These are phyloP conservation scores for Pseudoscleropodium purum DNA, from an alignment of 225 moss, liverwort and hornwort genomes.

Conservation along the genomic window DNA sequence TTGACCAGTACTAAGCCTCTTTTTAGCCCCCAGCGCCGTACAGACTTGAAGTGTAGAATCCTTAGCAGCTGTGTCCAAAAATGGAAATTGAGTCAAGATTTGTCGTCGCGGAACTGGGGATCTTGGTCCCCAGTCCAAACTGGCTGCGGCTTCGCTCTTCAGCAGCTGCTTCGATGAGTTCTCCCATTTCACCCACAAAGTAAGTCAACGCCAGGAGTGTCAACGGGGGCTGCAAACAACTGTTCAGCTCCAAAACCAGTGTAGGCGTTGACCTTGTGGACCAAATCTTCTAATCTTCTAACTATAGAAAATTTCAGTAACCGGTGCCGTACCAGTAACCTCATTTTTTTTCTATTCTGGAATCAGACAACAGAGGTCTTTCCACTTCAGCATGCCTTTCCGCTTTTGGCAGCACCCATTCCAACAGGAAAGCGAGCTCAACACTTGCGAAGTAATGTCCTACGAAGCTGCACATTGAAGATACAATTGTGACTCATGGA, in stretches of 20 bases:
- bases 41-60: not conserved
- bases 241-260: not conserved
- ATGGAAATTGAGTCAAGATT: not conserved
- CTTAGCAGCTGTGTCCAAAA: too few relatives aligned
- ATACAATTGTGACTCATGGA: not conserved
- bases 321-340: not conserved
- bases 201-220: not conserved
- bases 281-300: not conserved
- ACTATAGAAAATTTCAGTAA: not conserved
- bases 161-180: not conserved
- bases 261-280: not conserved
- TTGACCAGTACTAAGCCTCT: not conserved
- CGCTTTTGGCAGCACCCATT: not conserved
- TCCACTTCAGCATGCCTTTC: not conserved
- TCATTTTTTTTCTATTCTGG: not conserved
- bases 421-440: not conserved
- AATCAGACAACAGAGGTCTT: not conserved
- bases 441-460: not conserved
- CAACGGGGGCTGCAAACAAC: not conserved
- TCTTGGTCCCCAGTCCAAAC: not conserved
- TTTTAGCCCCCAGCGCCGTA: not conserved
- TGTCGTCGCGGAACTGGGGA: not conserved
- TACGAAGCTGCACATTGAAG: not conserved
- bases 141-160: not conserved
- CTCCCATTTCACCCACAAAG: not conserved